Evolutionary conservation across 1,139 yeast species (phyloP), one percentile per base, ranked within the genome.

Genomic region (Debaryomyces robertsiae): DNA sequence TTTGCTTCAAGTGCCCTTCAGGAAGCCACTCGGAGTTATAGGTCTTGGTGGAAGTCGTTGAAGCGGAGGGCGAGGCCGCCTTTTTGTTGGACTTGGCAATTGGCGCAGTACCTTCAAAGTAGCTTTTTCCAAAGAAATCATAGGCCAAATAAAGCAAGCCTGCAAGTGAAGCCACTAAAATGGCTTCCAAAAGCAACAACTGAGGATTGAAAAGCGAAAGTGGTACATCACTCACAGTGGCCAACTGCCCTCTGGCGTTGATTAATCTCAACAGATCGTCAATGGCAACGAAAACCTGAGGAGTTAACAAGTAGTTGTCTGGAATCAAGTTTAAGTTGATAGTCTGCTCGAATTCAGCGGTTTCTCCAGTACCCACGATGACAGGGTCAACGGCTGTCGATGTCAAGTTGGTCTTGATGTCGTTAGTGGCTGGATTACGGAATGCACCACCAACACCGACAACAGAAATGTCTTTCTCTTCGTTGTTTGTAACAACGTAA

Each of bases 401-500:
- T 25, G 94, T 80, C 57, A 88, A 69, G 58, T 85, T 84, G 50
- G 82, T 79, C 42, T 65, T 61, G 45, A 70, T 54, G 43, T 73
- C 71, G 49, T 80, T 77, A 43, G 75, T 73, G 46, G 66, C 67
- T 22, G 84, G 78, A 48, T 82, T 78, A 44, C 74, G 69, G 61
- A 88, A 74, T 38, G 77, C 62, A 39, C 96, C 96, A 45, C 91
- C 89, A 40, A 84, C 79, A 38, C 91, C 95, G 37, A 84, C 79
- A 42, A 89, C 66, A 17, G 79, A 69, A 31, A 70, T 41, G 7
- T 75, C 76, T 22, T 45, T 61, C 2, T 71, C 75, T 55, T 85
- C 95, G 27, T 73, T 65, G 58, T 87, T 87, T 41, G 61, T 55
- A 44, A 86, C 73, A 4, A 67, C 60, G 60, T 84, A 83, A 36